Evolutionary conservation across 1,284 basidiomycete genomes (phyloP), one percentile per base, ranked within the genome.

Genomic region (Melampsora americana): DNA sequence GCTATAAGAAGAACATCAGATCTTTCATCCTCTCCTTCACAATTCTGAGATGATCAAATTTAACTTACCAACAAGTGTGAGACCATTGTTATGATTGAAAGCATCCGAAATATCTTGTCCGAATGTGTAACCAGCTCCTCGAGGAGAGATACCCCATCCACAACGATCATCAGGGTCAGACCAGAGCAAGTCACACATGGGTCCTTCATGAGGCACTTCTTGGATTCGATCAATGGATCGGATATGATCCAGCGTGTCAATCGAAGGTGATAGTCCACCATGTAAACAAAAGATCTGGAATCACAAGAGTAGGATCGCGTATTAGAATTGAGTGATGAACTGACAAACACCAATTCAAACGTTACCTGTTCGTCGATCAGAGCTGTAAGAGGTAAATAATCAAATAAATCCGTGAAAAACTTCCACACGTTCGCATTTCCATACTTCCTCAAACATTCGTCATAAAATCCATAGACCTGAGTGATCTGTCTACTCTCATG

Each of bases 391-490:
- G 95, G 95, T 46, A 99, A 88, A 85, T 92, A 99, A 85, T 99
- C 95, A 83, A 99, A 99, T 71, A 99, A 86, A 86, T 99, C 96
- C 82, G 95, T 97, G 83, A 97, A 99, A 87, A 90, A 97, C 82
- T 95, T 92, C 95, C 95, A 99, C 65, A 99, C 96, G 83, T 97
- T 99, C 81, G 95, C 95, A 85, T 97, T 98, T 77, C 96, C 96
- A 85, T 99, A 99, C 86, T 99, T 99, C 83, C 96, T 90, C 81
- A 98, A 87, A 82, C 95, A 99, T 85, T 99, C 95, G 86, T 99
- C 95, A 85, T 99, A 99, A 84, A 99, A 99, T 44, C 95, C 95
- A 82, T 99, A 99, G 18, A 99, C 95, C 85, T 99, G 95, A 42
- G 96, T 99, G 86, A 99, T 99, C 87, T 99, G 95, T 82, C 95